phyloP scores from a whole-genome alignment of 2,329 filamentous ascomycete species.

The Cryphonectria naterciae region DNA sequence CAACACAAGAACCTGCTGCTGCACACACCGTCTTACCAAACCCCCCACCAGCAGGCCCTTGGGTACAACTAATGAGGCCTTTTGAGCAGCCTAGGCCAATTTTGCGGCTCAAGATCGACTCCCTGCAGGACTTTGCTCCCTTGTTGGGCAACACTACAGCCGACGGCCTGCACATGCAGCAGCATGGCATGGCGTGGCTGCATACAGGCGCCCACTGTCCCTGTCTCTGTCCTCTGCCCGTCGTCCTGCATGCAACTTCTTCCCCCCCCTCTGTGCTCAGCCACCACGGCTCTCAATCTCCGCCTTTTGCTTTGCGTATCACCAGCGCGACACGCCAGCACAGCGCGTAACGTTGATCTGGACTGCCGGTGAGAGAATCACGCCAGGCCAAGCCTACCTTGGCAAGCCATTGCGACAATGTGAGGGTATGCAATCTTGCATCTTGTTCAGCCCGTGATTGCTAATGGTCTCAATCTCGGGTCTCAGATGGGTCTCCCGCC shows the following conservation, averaged over 20 bases:
- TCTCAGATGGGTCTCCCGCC: neutral
- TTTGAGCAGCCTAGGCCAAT: neutral
- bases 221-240: neutral
- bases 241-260: neutral
- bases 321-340: neutral
- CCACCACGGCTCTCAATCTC: slow-evolving; percentile 1
- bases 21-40: too few relatives aligned
- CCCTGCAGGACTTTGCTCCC: neutral
- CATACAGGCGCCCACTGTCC: neutral
- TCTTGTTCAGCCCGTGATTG: neutral
- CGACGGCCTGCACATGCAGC: neutral
- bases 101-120: slow-evolving; percentile 6
- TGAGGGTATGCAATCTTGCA: neutral
- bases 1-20: neutral
- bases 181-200: slow-evolving; percentile 4
- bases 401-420: neutral
- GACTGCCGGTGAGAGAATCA: neutral
- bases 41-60: neutral
- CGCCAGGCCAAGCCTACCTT: neutral
- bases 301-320: slow-evolving; percentile 7
- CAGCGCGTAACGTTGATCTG: slow-evolving; percentile 9
- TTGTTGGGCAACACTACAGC: slow-evolving; percentile 8
- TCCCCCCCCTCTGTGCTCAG: neutral
- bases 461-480: neutral
- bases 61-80: slow-evolving; percentile 7